Percentiles rank a stretch among this genome's conserved stretches.
Conservation (phyloP, 2,329 filamentous ascomycete genomes). For the Calonectria pseudoreteaudii region DNA sequence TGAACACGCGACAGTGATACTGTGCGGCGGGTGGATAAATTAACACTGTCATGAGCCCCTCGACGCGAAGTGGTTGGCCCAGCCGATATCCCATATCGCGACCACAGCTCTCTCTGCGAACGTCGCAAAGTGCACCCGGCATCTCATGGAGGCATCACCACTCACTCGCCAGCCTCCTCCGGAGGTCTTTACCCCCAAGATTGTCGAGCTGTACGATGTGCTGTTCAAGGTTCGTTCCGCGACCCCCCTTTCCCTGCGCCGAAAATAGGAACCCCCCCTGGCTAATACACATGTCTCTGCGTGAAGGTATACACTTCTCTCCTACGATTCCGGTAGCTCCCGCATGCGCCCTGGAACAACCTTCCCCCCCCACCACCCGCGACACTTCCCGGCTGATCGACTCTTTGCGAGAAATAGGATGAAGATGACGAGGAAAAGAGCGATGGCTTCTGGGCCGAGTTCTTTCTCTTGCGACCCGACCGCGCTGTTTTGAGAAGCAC, state of each 20-base stretch:
- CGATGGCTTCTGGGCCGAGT: slow-evolving; percentile 95
- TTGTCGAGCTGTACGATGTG: slow-evolving; percentile 87
- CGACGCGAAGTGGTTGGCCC: slow-evolving; percentile 19
- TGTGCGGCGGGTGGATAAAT: neutral
- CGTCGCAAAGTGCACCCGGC: slow-evolving; percentile 10
- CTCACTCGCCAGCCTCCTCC: slow-evolving; percentile 93
- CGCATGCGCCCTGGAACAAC: neutral
- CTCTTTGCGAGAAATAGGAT: slow-evolving; percentile 57
- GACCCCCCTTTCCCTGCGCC: slow-evolving; percentile 15
- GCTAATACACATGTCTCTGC: slow-evolving; percentile 29
- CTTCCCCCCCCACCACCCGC: slow-evolving; percentile 7
- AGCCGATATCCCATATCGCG: slow-evolving; percentile 21
- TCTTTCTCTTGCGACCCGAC: slow-evolving; percentile 91
- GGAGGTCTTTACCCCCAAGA: slow-evolving; percentile 92
- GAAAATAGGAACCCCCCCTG: slow-evolving; percentile 1
- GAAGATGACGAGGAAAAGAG: slow-evolving; percentile 76
- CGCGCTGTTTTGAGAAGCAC: slow-evolving; percentile 74
- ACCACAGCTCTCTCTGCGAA: slow-evolving; percentile 15
- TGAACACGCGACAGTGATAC: neutral
- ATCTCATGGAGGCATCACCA: slow-evolving; percentile 86
- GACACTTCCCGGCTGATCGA: slow-evolving; percentile 45
- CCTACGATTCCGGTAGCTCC: slow-evolving; percentile 16
- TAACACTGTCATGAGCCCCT: slow-evolving; percentile 23
- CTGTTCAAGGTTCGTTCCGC: slow-evolving; percentile 75
- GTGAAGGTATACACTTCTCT: slow-evolving; percentile 42